A percentile compares a stretch with the other conserved stretches of the same genome.
Conservation (phyloP, 345 rosid species). For the Citrus sp. region DNA sequence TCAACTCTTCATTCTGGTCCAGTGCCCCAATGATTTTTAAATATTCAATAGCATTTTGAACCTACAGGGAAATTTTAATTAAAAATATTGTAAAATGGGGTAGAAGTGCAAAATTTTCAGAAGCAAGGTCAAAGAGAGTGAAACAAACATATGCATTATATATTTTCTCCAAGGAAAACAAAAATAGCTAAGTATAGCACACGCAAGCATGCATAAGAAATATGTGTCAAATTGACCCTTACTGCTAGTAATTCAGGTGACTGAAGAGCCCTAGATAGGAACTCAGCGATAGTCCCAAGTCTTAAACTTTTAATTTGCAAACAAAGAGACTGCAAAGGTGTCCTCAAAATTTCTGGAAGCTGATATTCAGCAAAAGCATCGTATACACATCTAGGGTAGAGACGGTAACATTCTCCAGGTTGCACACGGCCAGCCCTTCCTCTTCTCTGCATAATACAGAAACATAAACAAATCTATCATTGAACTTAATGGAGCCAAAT, state of each 20-base stretch:
- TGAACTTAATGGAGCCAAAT: neutral
- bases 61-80: constrained; percentile 38
- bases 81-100: neutral
- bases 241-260: constrained; percentile 88
- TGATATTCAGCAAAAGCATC: constrained; percentile 86
- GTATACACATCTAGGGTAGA: constrained; percentile 82
- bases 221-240: constrained; percentile 14
- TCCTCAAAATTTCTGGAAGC: constrained; percentile 91
- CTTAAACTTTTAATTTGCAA: constrained; percentile 85
- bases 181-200: neutral
- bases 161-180: neutral
- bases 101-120: constrained; percentile 10
- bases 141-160: neutral
- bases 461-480: constrained; percentile 3
- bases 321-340: constrained; percentile 91
- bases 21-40: constrained; percentile 83
- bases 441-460: constrained; percentile 58
- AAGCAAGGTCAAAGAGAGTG: neutral
- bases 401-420: constrained; percentile 89
- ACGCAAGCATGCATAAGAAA: neutral
- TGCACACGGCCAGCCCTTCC: constrained; percentile 96
- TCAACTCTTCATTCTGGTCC: constrained; percentile 76
- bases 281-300: constrained; percentile 82
- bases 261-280: constrained; percentile 82
- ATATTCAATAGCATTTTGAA: constrained; percentile 88